These are phyloP conservation scores for Termitomyces sp. DNA, from an alignment of 768 basidiomycete genomes.

Conservation along the genomic window DNA sequence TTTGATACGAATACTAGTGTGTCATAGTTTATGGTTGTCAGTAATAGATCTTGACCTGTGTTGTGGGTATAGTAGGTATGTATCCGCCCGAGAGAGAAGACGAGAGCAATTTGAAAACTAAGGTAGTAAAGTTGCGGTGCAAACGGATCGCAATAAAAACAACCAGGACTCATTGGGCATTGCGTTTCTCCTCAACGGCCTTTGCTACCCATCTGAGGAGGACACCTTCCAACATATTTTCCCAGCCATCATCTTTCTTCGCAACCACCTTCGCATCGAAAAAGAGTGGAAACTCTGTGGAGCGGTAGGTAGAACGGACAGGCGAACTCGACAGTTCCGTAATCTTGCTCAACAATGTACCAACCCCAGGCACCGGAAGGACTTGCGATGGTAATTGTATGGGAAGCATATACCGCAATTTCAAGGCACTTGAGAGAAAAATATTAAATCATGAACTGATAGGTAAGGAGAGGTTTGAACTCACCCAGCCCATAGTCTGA, in stretches of 20 bases:
- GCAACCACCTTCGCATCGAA: conserved; percentile 80
- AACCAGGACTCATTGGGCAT: conserved; percentile 16
- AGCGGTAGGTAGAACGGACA: conserved; percentile 32
- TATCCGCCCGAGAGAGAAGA: not conserved
- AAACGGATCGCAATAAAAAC: not conserved
- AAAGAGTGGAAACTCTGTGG: conserved; percentile 44
- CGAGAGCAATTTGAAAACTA: not conserved
- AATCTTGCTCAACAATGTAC: conserved; percentile 16
- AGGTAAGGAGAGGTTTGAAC: conserved; percentile 24
- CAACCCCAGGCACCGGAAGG: conserved; percentile 17
- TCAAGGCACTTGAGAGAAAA: conserved; percentile 56
- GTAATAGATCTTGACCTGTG: not conserved
- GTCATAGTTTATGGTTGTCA: not conserved
- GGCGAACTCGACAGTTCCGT: conserved; percentile 28
- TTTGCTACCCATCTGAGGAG: conserved; percentile 65
- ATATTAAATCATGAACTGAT: not conserved
- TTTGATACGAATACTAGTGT: not conserved
- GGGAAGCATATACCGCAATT: conserved; percentile 76
- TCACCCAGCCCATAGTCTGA: conserved; percentile 82
- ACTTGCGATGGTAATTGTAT: conserved; percentile 50
- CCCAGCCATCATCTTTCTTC: conserved; percentile 75
- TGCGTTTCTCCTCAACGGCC: conserved; percentile 63
- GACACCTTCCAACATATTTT: conserved; percentile 66
- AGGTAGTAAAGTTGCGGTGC: not conserved
- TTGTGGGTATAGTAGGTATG: conserved; percentile 1